Evolutionary conservation across 192 early-diverging fungal species (phyloP), one percentile per base, ranked within the genome.

Genomic region (Dissophora globulifera): DNA sequence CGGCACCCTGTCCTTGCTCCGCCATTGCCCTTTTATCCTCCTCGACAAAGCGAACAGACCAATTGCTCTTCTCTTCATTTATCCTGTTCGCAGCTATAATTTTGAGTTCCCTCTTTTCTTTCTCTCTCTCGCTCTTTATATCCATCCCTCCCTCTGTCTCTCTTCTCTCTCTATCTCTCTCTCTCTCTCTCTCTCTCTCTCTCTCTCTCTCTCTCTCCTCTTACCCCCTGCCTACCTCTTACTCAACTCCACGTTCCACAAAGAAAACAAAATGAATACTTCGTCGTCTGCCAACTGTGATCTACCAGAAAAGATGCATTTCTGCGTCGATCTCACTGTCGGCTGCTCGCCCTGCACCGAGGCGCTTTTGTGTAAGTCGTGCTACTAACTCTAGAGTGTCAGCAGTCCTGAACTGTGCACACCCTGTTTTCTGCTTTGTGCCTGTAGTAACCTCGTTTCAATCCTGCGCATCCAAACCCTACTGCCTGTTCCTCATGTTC

Each of bases 331-430:
- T 59, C 42, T 69, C 6, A 38, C 50, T 27, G 32, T 59, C 15
- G 49, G 20, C 9, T 45, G 32, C 26, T 51, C 56, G 12, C 57
- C 67, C 12, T 70, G 59, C 33, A 50, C 68, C 38, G 68, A 70
- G 48, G 68, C 58, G 10, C 32, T 70, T 11, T 33, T 70, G 23
- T 62, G 68, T 70, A 70, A 62, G 68, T 55, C n/a, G n/a, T n/a
- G n/a, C n/a, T n/a, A n/a, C n/a, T n/a, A n/a, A n/a, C n/a, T n/a
- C n/a, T n/a, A n/a, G n/a, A n/a, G n/a, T n/a, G n/a, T n/a, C n/a
- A 10, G 13, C 38, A 10, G 13, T 13, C 38, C 38, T 10, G 38
- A 40, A 40, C 13, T 40, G 8, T 40, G 8, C 38, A 40, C 7
- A 10, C 38, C 38, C 38, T 40, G 38, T 13, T 40, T 40, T 13